These are phyloP conservation scores for Bifiguratus adelaidae DNA, from an alignment of 192 early-diverging fungal species.

Conservation along the genomic window DNA sequence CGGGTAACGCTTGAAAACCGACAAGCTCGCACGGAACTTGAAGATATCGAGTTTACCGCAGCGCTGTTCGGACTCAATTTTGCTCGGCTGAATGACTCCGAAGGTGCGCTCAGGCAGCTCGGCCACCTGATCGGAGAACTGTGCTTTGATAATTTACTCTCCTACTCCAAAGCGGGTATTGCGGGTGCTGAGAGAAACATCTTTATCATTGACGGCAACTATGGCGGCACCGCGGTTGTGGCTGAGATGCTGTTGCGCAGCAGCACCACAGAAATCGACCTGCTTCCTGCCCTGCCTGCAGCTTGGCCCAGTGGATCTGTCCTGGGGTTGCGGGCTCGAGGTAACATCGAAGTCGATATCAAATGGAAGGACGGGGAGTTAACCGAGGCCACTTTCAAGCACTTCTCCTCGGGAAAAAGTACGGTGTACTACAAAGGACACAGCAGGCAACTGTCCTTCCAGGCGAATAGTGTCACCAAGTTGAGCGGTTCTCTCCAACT, in stretches of 20 bases:
- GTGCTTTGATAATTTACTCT: not conserved
- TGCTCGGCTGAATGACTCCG: not conserved
- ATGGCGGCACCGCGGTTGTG: not conserved
- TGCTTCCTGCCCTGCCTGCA: not conserved
- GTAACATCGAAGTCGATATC: not conserved
- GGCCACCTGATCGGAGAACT: not conserved
- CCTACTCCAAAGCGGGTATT: too few relatives aligned
- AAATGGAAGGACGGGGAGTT: not conserved
- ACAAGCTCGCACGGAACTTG: too few relatives aligned
- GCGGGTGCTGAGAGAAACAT: too few relatives aligned
- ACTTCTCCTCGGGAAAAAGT: too few relatives aligned
- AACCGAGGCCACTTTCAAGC: too few relatives aligned
- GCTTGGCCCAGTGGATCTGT: not conserved
- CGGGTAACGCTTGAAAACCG: not conserved
- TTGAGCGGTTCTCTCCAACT: too few relatives aligned
- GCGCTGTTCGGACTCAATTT: not conserved
- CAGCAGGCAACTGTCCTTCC: too few relatives aligned
- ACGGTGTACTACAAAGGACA: too few relatives aligned
- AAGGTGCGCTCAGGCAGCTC: not conserved
- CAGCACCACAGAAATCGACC: not conserved
- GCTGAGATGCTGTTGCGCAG: not conserved
- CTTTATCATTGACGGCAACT: not conserved
- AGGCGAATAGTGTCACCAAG: too few relatives aligned
- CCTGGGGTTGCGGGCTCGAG: not conserved
- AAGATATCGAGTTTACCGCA: too few relatives aligned